Base-by-base conservation (phyloP, 352 stramenopile species). In the Elongisporangium undulatum region DNA sequence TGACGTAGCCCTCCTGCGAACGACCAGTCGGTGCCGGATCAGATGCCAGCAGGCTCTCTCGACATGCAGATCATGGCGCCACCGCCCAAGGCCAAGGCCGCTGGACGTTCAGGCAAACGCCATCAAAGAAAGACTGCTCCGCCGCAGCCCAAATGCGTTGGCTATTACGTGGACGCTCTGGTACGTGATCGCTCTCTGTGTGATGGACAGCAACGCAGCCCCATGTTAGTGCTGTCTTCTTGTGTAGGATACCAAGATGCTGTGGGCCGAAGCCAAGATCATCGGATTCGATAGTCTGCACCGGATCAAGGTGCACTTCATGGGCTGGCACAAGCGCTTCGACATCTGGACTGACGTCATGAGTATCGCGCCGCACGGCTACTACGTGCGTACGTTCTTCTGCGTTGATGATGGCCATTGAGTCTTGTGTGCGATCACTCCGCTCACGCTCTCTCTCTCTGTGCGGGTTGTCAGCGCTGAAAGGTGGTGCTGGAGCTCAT, bases 281-380 rank as follows among this genome's bases (percentile, higher is more conserved):
- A 75, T 90, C 49, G 72, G 71, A 26, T 89, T 80, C 59, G 78
- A 91, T 55, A 66, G 51, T 15, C 79, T 78, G 53, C 67, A 87
- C 54, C 84, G 84, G 56, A 77, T 93, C 58, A 77, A 78, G 55
- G 80, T 93, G 55, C 78, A 85, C 48, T 93, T 93, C 53, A 71
- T 88, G 24, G 81, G 83, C 22, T 93, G 75, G 68, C 75, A 63
- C 49, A 75, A 85, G 55, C 74, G 66, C 20, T 82, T 80, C 61
- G 79, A 92, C 55, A 73, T 90, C 55, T 92, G 83, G 83, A 92
- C 80, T 23, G 83, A 92, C 55, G 59, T 66, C 50, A 78, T 90
- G 57, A 88, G 74, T 13, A 79, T 92, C 57, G 76, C 74, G 4
- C 63, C 68, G 1, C 81, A 92, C 60, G 77, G 80, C 23, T 67